Conservation (phyloP, 2,329 filamentous ascomycete genomes). For the Botrytis fragariae region DNA sequence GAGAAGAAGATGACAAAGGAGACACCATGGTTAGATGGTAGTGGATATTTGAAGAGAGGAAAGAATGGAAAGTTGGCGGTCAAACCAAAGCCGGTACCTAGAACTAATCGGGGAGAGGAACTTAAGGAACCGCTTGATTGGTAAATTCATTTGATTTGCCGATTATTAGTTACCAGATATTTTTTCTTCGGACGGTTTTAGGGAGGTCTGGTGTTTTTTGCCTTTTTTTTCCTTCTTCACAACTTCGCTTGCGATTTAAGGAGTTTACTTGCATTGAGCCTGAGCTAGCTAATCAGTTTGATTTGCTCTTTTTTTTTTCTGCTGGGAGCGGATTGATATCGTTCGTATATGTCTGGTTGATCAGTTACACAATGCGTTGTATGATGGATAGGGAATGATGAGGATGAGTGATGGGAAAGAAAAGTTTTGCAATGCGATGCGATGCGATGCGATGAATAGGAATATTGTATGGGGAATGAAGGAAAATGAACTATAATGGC, state of each 20-base stretch:
- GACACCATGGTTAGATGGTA: conserved; percentile 88
- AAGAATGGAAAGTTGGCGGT: conserved; percentile 53
- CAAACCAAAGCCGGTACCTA: conserved; percentile 65
- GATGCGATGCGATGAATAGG: not conserved
- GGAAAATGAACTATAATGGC: not conserved
- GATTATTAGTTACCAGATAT: not conserved
- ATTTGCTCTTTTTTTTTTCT: not conserved
- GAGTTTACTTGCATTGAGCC: not conserved
- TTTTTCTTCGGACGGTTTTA: not conserved
- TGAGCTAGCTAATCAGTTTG: not conserved
- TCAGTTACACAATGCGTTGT: not conserved
- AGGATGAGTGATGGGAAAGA: not conserved
- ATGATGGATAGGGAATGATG: not conserved
- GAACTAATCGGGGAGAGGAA: conserved; percentile 83
- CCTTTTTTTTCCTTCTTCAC: not conserved
- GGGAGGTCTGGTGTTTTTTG: not conserved
- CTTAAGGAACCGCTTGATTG: conserved; percentile 84
- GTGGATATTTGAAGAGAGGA: conserved; percentile 67
- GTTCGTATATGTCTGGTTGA: not conserved
- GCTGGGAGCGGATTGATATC: conserved; percentile 3
- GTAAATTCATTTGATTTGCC: conserved; percentile 45
- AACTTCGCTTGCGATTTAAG: not conserved
- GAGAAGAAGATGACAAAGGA: conserved; percentile 53
- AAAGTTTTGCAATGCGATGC: not conserved
- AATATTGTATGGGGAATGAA: not conserved